These are phyloP conservation scores for Cytospora paraplurivora DNA, from an alignment of 2,329 filamentous ascomycete genomes.

Conservation along the genomic window DNA sequence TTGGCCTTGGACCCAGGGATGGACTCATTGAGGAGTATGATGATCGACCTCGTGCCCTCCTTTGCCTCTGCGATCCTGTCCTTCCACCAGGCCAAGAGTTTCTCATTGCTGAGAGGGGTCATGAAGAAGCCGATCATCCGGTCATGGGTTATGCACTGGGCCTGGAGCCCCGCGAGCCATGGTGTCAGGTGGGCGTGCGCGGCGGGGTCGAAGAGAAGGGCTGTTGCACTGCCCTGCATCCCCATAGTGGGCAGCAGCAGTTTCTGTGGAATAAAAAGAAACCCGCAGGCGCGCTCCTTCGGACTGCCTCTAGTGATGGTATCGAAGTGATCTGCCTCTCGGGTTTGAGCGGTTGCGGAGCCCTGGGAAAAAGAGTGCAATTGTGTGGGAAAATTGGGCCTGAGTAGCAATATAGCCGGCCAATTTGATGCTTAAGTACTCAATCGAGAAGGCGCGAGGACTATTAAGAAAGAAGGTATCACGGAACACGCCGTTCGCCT, in stretches of 20 bases:
- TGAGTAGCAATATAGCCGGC: neutral
- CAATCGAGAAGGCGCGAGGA: neutral
- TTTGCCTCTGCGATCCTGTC: conserved; percentile 51
- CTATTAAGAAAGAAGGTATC: neutral
- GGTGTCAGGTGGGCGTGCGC: conserved; percentile 55
- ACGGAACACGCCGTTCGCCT: neutral
- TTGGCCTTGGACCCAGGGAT: conserved; percentile 40
- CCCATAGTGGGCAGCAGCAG: conserved; percentile 10
- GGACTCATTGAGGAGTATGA: conserved; percentile 50
- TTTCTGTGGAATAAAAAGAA: neutral
- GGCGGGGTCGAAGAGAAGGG: conserved; percentile 47
- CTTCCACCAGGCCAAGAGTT: conserved; percentile 61
- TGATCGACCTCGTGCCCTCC: conserved; percentile 51
- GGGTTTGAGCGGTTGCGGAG: neutral
- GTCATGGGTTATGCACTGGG: conserved; percentile 60
- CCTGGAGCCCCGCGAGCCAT: conserved; percentile 60
- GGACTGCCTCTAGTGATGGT: neutral
- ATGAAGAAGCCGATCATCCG: conserved; percentile 60
- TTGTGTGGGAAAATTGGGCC: neutral
- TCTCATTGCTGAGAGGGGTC: conserved; percentile 58
- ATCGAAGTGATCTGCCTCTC: neutral
- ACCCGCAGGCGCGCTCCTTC: neutral
- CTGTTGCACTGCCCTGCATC: neutral
- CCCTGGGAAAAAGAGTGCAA: neutral
- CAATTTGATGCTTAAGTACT: conserved; percentile 13